phyloP scores from a whole-genome alignment of 345 rosid genomes.

The Linum tenue region DNA sequence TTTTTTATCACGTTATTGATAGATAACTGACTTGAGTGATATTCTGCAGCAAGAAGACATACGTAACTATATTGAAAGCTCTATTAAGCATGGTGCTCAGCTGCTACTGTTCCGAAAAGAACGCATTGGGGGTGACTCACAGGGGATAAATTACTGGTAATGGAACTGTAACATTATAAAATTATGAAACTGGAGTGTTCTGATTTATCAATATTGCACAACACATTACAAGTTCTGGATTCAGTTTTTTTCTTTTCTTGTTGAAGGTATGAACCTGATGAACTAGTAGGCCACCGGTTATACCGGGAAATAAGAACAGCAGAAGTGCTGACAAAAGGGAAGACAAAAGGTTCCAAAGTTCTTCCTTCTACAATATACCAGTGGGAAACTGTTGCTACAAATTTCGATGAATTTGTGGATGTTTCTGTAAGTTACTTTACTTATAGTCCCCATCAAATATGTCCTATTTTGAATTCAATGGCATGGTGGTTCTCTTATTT shows the following conservation, averaged over 20 bases:
- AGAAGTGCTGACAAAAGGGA: constrained; percentile 55
- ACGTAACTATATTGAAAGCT: constrained; percentile 76
- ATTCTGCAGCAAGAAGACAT: constrained; percentile 92
- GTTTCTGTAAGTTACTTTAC: constrained; percentile 44
- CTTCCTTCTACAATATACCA: constrained; percentile 53
- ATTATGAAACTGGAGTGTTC: constrained; percentile 2
- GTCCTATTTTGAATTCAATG: constrained; percentile 1
- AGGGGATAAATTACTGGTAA: constrained; percentile 89
- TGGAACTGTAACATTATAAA: constrained; percentile 1
- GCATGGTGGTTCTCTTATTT: no score
- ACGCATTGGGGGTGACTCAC: constrained; percentile 90
- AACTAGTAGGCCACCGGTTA: constrained; percentile 80
- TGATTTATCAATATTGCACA: neutral
- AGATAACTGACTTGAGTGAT: constrained; percentile 12
- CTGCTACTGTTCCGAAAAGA: constrained; percentile 83
- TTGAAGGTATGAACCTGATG: constrained; percentile 90
- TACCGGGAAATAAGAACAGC: constrained; percentile 86
- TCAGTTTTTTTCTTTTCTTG: constrained; percentile 20
- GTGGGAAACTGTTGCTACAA: constrained; percentile 97
- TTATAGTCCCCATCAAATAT: constrained; percentile 1
- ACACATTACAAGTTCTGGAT: constrained; percentile 4
- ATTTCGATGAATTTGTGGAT: constrained; percentile 89
- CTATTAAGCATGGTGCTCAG: constrained; percentile 74
- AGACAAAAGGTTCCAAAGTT: constrained; percentile 74
- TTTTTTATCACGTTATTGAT: neutral